phyloP scores from a whole-genome alignment of 1,284 basidiomycete genomes.

The Ceratorhiza oryzae-sativae region DNA sequence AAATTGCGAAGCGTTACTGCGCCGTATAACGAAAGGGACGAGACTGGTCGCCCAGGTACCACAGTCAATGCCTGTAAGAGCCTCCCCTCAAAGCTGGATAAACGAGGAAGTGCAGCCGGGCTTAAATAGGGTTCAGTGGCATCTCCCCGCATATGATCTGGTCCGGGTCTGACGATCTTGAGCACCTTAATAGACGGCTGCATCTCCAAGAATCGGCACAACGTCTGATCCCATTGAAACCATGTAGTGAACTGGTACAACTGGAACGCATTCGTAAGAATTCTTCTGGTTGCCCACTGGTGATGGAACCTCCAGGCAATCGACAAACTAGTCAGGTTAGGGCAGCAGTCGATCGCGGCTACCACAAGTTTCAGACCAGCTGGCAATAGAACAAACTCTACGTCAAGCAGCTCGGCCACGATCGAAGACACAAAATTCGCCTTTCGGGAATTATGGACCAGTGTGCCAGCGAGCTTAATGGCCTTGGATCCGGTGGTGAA shows the following conservation, averaged over 20 bases:
- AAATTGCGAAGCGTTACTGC: conserved; percentile 19
- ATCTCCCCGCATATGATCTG: not conserved
- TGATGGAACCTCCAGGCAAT: conserved; percentile 2
- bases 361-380: conserved; percentile 5
- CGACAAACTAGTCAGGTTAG: conserved; percentile 26
- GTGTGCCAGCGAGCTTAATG: conserved; percentile 17
- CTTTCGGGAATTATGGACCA: not conserved
- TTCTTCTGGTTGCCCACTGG: conserved; percentile 2
- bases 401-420: not conserved
- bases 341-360: conserved; percentile 18
- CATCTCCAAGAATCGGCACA: conserved; percentile 14
- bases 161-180: conserved; percentile 5
- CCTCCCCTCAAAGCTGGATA: conserved; percentile 16
- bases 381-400: conserved; percentile 1
- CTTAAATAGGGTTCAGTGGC: not conserved
- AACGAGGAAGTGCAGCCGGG: not conserved
- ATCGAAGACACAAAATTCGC: not conserved
- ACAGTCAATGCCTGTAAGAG: conserved; percentile 10
- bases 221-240: conserved; percentile 22
- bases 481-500: not conserved
- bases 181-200: conserved; percentile 14
- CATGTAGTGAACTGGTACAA: conserved; percentile 18
- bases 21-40: conserved; percentile 10
- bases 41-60: conserved; percentile 15
- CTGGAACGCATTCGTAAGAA: conserved; percentile 8